These are phyloP conservation scores for Neurospora sp. DNA, from an alignment of 495 filamentous ascomycete genomes.

Conservation along the genomic window DNA sequence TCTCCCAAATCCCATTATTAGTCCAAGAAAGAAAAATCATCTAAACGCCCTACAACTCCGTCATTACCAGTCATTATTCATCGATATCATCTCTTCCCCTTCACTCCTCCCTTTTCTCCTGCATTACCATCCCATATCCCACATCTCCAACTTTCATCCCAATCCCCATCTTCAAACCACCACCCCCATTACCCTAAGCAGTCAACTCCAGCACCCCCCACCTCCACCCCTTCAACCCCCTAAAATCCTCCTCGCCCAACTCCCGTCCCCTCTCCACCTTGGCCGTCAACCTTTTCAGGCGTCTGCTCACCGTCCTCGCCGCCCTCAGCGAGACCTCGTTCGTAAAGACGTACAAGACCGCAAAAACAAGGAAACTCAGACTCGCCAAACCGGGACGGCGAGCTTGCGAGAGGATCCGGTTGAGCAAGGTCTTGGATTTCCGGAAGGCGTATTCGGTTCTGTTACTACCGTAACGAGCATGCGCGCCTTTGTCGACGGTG, in stretches of 20 bases:
- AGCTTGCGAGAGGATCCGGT: constrained; percentile 28
- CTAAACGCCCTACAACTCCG: neutral
- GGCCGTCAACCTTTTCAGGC: constrained; percentile 28
- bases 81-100: neutral
- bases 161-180: neutral
- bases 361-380: constrained; percentile 36
- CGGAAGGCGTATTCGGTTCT: constrained; percentile 38
- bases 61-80: neutral
- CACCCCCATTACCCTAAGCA: neutral
- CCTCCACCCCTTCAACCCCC: constrained; percentile 32
- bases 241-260: constrained; percentile 31
- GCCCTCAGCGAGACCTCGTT: constrained; percentile 37
- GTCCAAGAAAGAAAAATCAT: neutral
- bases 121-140: neutral
- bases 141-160: neutral
- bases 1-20: neutral
- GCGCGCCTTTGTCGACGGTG: constrained; percentile 12
- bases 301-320: constrained; percentile 26
- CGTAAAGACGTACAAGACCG: constrained; percentile 37
- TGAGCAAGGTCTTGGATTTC: constrained; percentile 30
- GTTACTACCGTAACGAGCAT: constrained; percentile 9
- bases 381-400: constrained; percentile 30
- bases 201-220: constrained; percentile 37
- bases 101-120: neutral
- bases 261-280: constrained; percentile 33